These are phyloP conservation scores for Cryptococcus sp. DNA, from an alignment of 1,284 basidiomycete species.

Conservation along the genomic window DNA sequence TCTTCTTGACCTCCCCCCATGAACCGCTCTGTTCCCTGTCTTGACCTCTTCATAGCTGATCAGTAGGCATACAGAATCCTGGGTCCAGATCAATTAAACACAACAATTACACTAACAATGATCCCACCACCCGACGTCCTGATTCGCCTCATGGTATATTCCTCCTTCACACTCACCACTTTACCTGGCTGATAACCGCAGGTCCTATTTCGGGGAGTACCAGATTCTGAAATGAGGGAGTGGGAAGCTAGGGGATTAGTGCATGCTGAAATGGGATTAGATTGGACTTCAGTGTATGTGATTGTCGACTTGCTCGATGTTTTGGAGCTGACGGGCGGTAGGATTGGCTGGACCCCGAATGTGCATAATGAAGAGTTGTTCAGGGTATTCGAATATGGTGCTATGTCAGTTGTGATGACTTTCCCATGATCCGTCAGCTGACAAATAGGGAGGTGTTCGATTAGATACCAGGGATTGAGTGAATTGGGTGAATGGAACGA, in stretches of 20 bases:
- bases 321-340: conserved; percentile 8
- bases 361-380: conserved; percentile 37
- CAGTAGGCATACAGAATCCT: conserved; percentile 27
- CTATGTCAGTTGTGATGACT: conserved; percentile 31
- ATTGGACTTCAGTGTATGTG: conserved; percentile 41
- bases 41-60: too few relatives aligned
- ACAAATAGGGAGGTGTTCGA: conserved; percentile 6
- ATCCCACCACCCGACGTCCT: conserved; percentile 37
- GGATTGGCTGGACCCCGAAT: conserved; percentile 32
- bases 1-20: too few relatives aligned
- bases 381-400: conserved; percentile 44
- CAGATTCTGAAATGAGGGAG: conserved; percentile 34
- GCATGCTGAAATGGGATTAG: conserved; percentile 39
- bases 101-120: conserved; percentile 25
- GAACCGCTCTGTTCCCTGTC: too few relatives aligned
- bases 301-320: background rate
- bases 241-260: conserved; percentile 32
- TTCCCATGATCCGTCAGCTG: background rate
- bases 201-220: conserved; percentile 39
- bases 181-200: conserved; percentile 3
- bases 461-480: too few relatives aligned
- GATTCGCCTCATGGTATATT: conserved; percentile 36
- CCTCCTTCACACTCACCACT: background rate
- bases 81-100: conserved; percentile 29
- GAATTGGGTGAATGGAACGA: too few relatives aligned